These are phyloP conservation scores for Tulasnella sp. DNA, from an alignment of 768 basidiomycete species.

Conservation along the genomic window DNA sequence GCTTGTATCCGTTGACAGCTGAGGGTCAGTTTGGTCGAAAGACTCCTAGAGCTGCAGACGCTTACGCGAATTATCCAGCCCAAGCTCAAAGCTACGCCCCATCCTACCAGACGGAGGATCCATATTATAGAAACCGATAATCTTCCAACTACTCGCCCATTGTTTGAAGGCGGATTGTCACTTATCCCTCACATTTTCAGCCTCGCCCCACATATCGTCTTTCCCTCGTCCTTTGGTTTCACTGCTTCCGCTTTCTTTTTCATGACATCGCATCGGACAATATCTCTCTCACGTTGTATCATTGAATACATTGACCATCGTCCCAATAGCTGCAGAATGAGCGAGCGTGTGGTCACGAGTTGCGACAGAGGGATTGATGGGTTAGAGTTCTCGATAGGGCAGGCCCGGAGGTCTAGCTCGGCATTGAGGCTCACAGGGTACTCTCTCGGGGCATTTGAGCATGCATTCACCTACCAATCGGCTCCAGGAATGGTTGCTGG, in stretches of 20 bases:
- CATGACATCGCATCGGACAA: not conserved
- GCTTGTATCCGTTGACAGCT: constrained; percentile 22
- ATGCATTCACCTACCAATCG: not conserved
- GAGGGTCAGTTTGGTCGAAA: constrained; percentile 33
- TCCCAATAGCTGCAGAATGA: not conserved
- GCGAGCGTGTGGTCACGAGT: not conserved
- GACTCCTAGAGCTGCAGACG: constrained; percentile 28
- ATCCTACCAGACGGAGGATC: constrained; percentile 14
- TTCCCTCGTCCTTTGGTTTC: not conserved
- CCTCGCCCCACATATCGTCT: not conserved
- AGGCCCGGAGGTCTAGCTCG: not conserved
- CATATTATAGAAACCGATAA: constrained; percentile 12
- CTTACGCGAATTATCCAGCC: constrained; percentile 14
- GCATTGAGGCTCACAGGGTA: not conserved
- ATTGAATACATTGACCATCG: constrained; percentile 1
- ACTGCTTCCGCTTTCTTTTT: not conserved
- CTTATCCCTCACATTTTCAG: not conserved
- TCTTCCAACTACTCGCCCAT: not conserved
- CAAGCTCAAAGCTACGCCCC: constrained; percentile 3
- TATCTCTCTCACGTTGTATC: not conserved
- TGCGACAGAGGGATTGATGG: not conserved
- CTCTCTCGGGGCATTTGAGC: not conserved
- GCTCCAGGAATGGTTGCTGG: not conserved
- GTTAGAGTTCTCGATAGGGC: not conserved
- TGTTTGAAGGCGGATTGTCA: not conserved